Evolutionary conservation across 768 basidiomycete genomes (phyloP).

Genomic region (Naganishia antarctica): DNA sequence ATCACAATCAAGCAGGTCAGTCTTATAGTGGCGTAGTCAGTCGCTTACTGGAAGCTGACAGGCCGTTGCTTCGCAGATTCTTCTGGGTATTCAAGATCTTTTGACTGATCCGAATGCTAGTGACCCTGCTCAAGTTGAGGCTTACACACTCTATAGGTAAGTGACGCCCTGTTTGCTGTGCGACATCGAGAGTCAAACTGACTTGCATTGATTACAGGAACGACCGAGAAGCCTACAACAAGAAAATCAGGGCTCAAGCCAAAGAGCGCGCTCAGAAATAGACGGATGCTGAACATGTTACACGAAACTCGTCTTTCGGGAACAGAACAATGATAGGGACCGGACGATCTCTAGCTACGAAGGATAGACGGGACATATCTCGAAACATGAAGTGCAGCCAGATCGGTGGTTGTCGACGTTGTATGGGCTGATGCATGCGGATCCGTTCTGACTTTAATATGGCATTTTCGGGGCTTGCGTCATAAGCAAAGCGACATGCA

Average conservation of each 20-base stretch:
- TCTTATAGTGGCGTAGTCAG: background rate
- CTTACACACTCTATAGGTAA: conserved; percentile 97
- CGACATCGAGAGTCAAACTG: background rate
- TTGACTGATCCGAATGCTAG: conserved; percentile 92
- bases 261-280: conserved; percentile 85
- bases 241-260: conserved; percentile 76
- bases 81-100: conserved; percentile 91
- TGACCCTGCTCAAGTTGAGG: conserved; percentile 97
- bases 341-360: too few relatives aligned
- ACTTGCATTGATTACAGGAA: conserved; percentile 58
- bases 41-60: background rate
- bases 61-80: conserved; percentile 59
- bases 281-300: too few relatives aligned
- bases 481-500: too few relatives aligned
- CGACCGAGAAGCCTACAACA: conserved; percentile 86
- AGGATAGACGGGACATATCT: too few relatives aligned
- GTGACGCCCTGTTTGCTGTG: conserved; percentile 24
- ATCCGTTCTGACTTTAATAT: too few relatives aligned
- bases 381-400: too few relatives aligned
- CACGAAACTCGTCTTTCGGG: too few relatives aligned
- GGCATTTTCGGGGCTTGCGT: too few relatives aligned
- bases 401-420: background rate
- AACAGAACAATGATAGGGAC: too few relatives aligned
- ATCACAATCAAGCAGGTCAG: conserved; percentile 76
- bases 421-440: too few relatives aligned